Evolutionary conservation across 257 asterid genomes (phyloP).

Genomic region (Schizonepeta tenuifolia): DNA sequence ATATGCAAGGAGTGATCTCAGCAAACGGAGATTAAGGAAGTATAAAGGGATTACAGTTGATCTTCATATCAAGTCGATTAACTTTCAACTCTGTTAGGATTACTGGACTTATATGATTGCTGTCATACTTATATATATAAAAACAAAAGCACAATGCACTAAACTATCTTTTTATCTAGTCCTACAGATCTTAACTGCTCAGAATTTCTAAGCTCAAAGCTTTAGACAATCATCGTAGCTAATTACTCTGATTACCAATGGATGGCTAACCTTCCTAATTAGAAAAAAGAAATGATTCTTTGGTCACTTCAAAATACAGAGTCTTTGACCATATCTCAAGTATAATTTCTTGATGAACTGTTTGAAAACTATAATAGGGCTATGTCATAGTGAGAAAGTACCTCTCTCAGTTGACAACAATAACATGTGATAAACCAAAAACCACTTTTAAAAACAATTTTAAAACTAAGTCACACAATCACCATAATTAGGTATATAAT

Average conservation of each 20-base stretch:
- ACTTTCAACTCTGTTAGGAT: constrained; percentile 1
- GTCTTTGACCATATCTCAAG: neutral
- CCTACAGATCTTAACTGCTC: constrained; percentile 4
- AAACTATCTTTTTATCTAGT: no score
- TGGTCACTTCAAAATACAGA: neutral
- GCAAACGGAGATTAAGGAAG: neutral
- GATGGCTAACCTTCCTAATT: neutral
- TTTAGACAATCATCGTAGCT: constrained; percentile 16
- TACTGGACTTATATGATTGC: neutral
- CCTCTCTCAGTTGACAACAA: neutral
- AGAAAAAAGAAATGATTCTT: neutral
- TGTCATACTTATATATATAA: neutral
- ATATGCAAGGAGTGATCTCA: constrained; percentile 10
- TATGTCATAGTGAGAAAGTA: neutral
- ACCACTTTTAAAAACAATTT: neutral
- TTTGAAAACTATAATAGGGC: neutral
- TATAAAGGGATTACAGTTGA: constrained; percentile 9
- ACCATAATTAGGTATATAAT: neutral
- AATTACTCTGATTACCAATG: constrained; percentile 4
- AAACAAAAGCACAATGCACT: constrained; percentile 11
- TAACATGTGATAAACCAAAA: constrained; percentile 7
- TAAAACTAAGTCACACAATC: neutral
- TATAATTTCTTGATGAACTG: constrained; percentile 4
- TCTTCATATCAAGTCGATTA: neutral
- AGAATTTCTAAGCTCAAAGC: neutral